Percentiles rank a stretch among this genome's conserved stretches.
Conservation (phyloP, 495 filamentous ascomycete species). For the Podospora pseudopauciseta region DNA sequence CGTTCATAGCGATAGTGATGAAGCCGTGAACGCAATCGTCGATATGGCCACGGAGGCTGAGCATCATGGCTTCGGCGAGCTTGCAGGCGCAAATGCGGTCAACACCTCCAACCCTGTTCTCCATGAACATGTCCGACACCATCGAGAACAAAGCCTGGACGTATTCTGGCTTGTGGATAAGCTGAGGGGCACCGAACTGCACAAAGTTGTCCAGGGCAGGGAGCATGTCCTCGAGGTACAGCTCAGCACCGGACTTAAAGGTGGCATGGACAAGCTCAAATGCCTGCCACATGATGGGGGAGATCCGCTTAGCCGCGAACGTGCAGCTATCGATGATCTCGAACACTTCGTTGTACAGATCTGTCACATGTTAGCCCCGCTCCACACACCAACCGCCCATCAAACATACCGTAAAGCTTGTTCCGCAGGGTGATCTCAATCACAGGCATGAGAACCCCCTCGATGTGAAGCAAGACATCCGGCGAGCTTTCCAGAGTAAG, state of each 20-base stretch:
- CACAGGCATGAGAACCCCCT: constrained; percentile 93
- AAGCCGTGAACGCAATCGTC: constrained; percentile 85
- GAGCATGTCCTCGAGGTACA: constrained; percentile 99
- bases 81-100: constrained; percentile 99
- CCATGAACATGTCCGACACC: constrained; percentile 61
- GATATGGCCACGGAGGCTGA: constrained; percentile 86
- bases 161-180: constrained; percentile 80
- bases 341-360: constrained; percentile 96
- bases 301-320: constrained; percentile 94
- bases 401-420: constrained; percentile 72
- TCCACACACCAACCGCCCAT: neutral
- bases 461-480: constrained; percentile 87
- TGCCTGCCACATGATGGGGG: constrained; percentile 95
- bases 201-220: constrained; percentile 97
- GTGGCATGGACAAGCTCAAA: constrained; percentile 95
- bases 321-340: constrained; percentile 99
- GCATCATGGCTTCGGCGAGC: constrained; percentile 93
- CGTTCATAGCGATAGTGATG: constrained; percentile 80
- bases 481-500: constrained; percentile 95
- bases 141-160: constrained; percentile 84
- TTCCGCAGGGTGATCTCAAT: constrained; percentile 94
- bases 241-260: constrained; percentile 93
- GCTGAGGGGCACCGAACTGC: constrained; percentile 74
- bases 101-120: constrained; percentile 88
- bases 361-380: constrained; percentile 32